Evolutionary conservation across 108 stramenopile genomes (phyloP), one percentile per base, ranked within the genome.

Genomic region (Pseudonitzschia delicatissima): DNA sequence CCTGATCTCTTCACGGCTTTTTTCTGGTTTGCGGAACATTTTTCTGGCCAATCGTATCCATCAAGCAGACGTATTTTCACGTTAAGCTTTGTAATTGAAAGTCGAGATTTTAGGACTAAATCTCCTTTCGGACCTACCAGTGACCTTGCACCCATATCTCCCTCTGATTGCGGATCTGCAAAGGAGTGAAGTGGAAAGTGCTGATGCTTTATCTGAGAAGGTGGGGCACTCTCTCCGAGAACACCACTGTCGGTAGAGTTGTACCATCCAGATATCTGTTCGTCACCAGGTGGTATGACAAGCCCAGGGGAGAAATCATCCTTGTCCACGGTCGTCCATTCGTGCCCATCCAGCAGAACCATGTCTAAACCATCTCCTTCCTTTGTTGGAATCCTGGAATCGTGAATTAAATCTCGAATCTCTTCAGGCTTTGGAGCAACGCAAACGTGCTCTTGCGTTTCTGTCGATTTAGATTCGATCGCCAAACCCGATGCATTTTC

Each of bases 271-370:
- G 88, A 78, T 25, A 63, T 37, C 62, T 90, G 86, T 50, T 93
- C 88, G 13, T 82, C 71, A 23, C 81, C 92, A 27, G 73, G 76
- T 21, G 86, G 82, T 15, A 93, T 77, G 45, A 59, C 68, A 17
- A 69, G 58, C 31, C 80, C 49, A 23, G 49, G 49, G n/a, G n/a
- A n/a, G 35, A 69, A 28, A 25, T 61, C 82, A 36, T 75, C 77
- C 39, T 85, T 83, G 63, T 90, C 84, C 4, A 93, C 72, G 42
- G 82, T 67, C 44, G 85, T 83, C 92, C 92, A 93, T 34, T 84
- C 87, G 49, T 93, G 84, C 28, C 87, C 88, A 64, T 82, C 83
- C 17, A 84, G 66, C 48, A 77, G 42, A 58, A 78, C 74, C 2
- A 47, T 21, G 28, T 18, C 18, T 33, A 27, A 25, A 36, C 50